Evolutionary conservation across 1,284 basidiomycete genomes (phyloP), one percentile per base, ranked within the genome.

Genomic region (Ganoderma leucocontextum): DNA sequence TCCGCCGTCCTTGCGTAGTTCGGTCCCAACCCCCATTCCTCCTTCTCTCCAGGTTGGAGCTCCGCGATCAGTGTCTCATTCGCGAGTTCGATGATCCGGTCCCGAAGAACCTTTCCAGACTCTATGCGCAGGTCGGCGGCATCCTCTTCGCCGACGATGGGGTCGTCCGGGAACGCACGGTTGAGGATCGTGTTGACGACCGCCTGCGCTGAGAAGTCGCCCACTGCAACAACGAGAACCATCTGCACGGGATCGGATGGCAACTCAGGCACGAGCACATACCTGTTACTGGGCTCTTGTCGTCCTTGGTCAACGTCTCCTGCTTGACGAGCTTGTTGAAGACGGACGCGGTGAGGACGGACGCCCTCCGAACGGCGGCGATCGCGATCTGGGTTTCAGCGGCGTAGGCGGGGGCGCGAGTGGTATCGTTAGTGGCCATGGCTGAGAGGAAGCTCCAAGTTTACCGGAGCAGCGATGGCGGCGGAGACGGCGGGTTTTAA

Each of bases 231-330:
- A 38, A 41, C 22, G n/a, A 41, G 49, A 38, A 25, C 17, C 10
- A 15, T 39, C 17, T 44, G 29, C 36, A 33, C 19, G 9, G 1
- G 42, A 22, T 35, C 39, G 38, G 19, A 13, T 22, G 0, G 29
- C 29, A 15, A 29, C 29, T 13, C 3, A 36, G 1, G 47, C 44
- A 55, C 19, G 6, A 47, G 35, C 5, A 80, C 83, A 65, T 72
- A 95, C 95, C 95, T 15, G 97, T 99, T 3, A 99, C 97, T 4
- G 97, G 97, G 42, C 94, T 96, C 81, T 97, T 96, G 85, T 99
- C 98, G 64, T 88, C 91, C 80, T 99, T 99, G 58, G 91, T 92
- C 59, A 98, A 83, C 0, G 94, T 95, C 79, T 98, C 97, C 75
- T 90, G 89, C 74, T 91, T 92, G 72, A 97, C 92, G 65, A 99